Conservation (phyloP, 2,329 filamentous ascomycete genomes). For the Sordariomycetes sp. region DNA sequence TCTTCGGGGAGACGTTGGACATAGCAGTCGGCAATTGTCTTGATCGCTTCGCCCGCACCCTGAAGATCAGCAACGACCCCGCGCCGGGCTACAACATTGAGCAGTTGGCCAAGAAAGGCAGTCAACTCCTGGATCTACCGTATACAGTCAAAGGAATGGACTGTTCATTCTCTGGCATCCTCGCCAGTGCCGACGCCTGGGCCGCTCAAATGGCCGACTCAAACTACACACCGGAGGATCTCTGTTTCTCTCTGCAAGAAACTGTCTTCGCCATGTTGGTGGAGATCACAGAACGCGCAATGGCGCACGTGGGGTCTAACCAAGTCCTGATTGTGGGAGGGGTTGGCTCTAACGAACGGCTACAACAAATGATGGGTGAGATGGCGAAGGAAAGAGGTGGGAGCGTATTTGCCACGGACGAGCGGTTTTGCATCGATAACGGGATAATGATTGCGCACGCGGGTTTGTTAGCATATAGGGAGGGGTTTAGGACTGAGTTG, state of each 20-base stretch:
- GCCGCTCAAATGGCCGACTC: slow-evolving; percentile 54
- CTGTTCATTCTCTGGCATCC: slow-evolving; percentile 87
- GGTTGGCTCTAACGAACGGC: slow-evolving; percentile 85
- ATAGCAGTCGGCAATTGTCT: slow-evolving; percentile 97
- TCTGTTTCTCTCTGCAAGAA: slow-evolving; percentile 93
- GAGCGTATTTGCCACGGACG: slow-evolving; percentile 88
- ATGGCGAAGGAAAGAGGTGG: slow-evolving; percentile 89
- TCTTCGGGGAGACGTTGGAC: slow-evolving; percentile 95
- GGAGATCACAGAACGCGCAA: slow-evolving; percentile 95
- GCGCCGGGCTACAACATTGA: slow-evolving; percentile 98
- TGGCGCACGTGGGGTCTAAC: slow-evolving; percentile 88
- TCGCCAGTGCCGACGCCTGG: slow-evolving; percentile 73
- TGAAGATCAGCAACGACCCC: slow-evolving; percentile 89
- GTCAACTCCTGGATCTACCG: slow-evolving; percentile 73
- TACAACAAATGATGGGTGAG: slow-evolving; percentile 97
- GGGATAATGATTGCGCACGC: slow-evolving; percentile 99
- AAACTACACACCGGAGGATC: slow-evolving; percentile 67
- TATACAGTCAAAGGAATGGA: slow-evolving; percentile 99
- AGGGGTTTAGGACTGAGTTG: slow-evolving; percentile 67
- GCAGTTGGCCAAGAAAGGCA: slow-evolving; percentile 71
- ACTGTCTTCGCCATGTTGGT: slow-evolving; percentile 96
- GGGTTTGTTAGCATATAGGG: slow-evolving; percentile 75
- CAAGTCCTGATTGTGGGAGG: slow-evolving; percentile 95
- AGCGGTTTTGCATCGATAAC: slow-evolving; percentile 97
- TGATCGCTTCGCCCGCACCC: slow-evolving; percentile 86